Evolutionary conservation across 2,329 filamentous ascomycete species (phyloP), one percentile per base, ranked within the genome.

Genomic region (Fonsecaea monophora): DNA sequence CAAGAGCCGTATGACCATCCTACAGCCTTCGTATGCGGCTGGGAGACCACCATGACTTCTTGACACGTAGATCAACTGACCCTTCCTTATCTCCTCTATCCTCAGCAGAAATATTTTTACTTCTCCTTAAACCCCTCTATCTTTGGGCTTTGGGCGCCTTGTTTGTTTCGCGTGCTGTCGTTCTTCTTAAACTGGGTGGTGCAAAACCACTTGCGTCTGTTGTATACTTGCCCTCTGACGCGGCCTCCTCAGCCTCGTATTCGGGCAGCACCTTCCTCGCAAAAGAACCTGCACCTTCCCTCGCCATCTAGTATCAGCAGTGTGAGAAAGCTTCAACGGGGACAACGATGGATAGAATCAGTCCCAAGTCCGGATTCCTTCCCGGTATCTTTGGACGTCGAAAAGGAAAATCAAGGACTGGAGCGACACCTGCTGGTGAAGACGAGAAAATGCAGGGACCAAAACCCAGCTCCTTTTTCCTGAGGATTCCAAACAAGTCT

Each of bases 401-500:
- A 6, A 54, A 53, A 60, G 64, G 55, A 37, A 64, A 67, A 64
- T 60, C 65, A 4, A 61, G 13, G 48, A 68, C 60, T 18, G 59
- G 55, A 45, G 60, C 37, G 30, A 70, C 66, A 66, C 42, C 64
- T 30, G 21, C 60, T 9, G 58, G 59, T 12, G 53, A 63, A 62
- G 65, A 67, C 53, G 68, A 72, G n/a, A 68, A 64, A 59, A 72
- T 69, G 62, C 53, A 60, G 38, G 64, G 60, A 32, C 68, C 70
- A 10, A 60, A 62, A 50, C 34, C 71, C 3, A 54, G n/a, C 53
- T 55, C 62, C 4, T 59, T 72, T 35, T 67, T 72, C 30, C 61
- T 56, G 53, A 68, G 64, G 53, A 65, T 79, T 8, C 74, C 77
- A 0, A 75, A 79, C 63, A 74, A 66, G 15, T 18, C 71, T 59